Evolutionary conservation across 805 yeast species (phyloP), one percentile per base, ranked within the genome.

Genomic region (Brettanomyces anomalus): DNA sequence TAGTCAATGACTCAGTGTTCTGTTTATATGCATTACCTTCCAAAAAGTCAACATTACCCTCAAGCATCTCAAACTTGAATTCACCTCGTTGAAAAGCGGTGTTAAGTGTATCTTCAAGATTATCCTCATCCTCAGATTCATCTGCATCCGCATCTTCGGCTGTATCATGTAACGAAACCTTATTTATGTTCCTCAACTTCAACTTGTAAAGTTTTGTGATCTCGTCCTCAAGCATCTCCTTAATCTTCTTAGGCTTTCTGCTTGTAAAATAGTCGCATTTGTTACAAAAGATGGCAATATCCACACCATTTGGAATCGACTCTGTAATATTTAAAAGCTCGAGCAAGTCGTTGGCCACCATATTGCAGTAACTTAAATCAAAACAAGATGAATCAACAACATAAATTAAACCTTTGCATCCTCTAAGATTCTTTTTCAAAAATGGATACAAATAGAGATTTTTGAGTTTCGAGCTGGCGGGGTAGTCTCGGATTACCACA

Each of bases 221-320:
- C 56, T 84, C 94, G 5, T 57, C 48, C 54, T 83, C 90, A 43
- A 90, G 60, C 34, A 77, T 58, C 20, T 68, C 68, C 50, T 66
- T 71, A 41, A 89, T 74, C 54, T 82, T 79, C 40, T 62, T 53
- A 8, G 79, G 68, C 17, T 93, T 90, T 51, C 86, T 74, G 14
- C 94, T 76, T 47, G 87, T 85, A 65, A 93, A 93, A 33, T 81
- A 72, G 53, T 93, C 97, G 41, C 75, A 73, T 60, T 90, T 90
- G 66, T 90, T 90, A 47, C 93, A 79, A 15, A 89, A 93, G 45
- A 93, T 64, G 39, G 84, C 65, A 35, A 84, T 68, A 56, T 85
- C 90, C 18, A 84, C 71, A 3, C 94, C 94, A 47, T 75, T 77
- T 15, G 79, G 76, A 40, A 70, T 65, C 14, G 52, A 46, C 56